Conservation (phyloP, 2,329 filamentous ascomycete genomes). For the Penicillium frequentans region DNA sequence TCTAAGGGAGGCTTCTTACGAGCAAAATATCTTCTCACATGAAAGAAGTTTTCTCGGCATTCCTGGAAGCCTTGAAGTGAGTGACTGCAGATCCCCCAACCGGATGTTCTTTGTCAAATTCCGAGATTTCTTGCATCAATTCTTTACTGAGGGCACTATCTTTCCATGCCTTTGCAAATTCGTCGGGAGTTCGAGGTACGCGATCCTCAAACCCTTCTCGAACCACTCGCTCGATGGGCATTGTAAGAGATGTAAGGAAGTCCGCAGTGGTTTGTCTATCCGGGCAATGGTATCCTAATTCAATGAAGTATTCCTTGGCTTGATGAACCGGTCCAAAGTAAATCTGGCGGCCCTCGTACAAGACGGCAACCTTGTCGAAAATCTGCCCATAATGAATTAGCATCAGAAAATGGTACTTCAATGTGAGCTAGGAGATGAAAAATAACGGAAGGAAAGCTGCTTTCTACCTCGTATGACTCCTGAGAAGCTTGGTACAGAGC, state of each 20-base stretch:
- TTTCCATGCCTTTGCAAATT: conserved; percentile 53
- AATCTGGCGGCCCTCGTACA: conserved; percentile 58
- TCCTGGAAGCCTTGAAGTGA: not conserved
- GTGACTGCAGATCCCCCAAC: not conserved
- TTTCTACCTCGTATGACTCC: not conserved
- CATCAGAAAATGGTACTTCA: not conserved
- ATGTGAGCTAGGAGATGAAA: not conserved
- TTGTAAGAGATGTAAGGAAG: conserved; percentile 68
- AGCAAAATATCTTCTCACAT: not conserved
- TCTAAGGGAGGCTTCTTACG: not conserved
- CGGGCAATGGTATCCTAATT: conserved; percentile 65
- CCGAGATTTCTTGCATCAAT: not conserved
- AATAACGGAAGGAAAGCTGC: not conserved
- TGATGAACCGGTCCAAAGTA: conserved; percentile 64
- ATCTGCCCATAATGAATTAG: not conserved
- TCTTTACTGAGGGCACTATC: not conserved
- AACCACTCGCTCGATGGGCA: conserved; percentile 57
- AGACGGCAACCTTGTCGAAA: not conserved
- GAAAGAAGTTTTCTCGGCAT: not conserved
- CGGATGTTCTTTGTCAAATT: not conserved
- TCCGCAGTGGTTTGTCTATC: conserved; percentile 65
- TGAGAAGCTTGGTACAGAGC: not conserved
- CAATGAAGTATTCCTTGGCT: conserved; percentile 65
- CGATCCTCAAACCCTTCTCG: conserved; percentile 58
- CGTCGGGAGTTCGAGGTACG: conserved; percentile 66